These are phyloP conservation scores for Schizosaccharomyces cryophilus DNA, from an alignment of 805 yeast genomes.

Conservation along the genomic window DNA sequence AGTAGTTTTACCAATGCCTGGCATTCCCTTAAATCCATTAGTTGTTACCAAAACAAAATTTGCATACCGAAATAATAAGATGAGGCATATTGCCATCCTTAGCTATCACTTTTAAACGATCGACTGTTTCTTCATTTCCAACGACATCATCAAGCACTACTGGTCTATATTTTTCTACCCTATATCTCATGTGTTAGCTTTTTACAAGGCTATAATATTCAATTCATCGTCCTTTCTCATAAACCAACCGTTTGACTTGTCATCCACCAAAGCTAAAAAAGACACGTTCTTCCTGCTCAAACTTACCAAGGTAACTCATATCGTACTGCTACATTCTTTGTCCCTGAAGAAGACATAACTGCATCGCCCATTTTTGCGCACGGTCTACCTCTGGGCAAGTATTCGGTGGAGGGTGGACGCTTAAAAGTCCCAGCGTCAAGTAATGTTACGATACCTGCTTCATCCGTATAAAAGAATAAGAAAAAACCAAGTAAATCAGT, in stretches of 20 bases:
- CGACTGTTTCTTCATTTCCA: constrained; percentile 78
- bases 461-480: too few relatives aligned
- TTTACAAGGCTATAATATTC: too few relatives aligned
- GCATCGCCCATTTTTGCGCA: neutral
- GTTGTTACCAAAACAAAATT: neutral
- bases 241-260: neutral
- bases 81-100: constrained; percentile 93
- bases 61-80: constrained; percentile 45
- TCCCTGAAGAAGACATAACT: neutral
- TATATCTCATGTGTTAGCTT: neutral
- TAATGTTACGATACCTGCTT: too few relatives aligned
- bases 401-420: too few relatives aligned
- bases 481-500: too few relatives aligned
- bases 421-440: too few relatives aligned
- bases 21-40: constrained; percentile 29
- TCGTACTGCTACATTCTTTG: neutral
- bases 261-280: neutral
- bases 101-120: constrained; percentile 60
- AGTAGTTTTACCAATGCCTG: constrained; percentile 95
- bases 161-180: constrained; percentile 97
- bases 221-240: neutral
- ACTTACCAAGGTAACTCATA: neutral
- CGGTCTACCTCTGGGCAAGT: too few relatives aligned
- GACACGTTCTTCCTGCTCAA: neutral
- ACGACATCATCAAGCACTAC: constrained; percentile 56